phyloP scores from a whole-genome alignment of 805 yeast species.

The Wickerhamiella lipophila region DNA sequence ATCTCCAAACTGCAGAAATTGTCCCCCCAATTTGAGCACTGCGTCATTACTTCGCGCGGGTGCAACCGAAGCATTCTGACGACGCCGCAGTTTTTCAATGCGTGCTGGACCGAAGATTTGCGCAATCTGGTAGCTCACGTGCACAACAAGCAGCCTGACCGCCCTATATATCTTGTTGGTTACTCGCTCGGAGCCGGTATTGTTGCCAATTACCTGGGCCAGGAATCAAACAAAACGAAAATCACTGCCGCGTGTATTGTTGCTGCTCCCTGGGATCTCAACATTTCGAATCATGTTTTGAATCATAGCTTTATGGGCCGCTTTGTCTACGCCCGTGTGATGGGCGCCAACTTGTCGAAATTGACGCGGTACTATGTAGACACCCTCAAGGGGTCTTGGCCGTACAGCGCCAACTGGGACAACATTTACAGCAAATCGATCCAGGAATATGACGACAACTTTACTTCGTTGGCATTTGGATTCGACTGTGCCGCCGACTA shows the following conservation, averaged over 20 bases:
- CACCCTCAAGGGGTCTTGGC: conserved; percentile 26
- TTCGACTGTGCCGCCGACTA: conserved; percentile 52
- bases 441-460: conserved; percentile 47
- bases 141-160: conserved; percentile 41
- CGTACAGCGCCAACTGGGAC: conserved; percentile 25
- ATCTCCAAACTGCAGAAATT: conserved; percentile 27
- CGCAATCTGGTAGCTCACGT: conserved; percentile 43
- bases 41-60: conserved; percentile 63
- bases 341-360: conserved; percentile 37
- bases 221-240: conserved; percentile 34
- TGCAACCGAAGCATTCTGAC: conserved; percentile 60
- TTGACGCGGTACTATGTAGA: conserved; percentile 35
- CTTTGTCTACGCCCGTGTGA: conserved; percentile 37
- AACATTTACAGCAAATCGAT: conserved; percentile 26
- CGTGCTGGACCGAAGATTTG: conserved; percentile 59
- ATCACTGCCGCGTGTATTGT: conserved; percentile 47
- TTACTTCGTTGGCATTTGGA: conserved; percentile 57
- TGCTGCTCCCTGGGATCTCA: conserved; percentile 65
- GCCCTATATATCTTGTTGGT: conserved; percentile 59
- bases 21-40: conserved; percentile 40
- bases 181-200: conserved; percentile 70
- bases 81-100: conserved; percentile 58
- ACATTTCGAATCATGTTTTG: conserved; percentile 36
- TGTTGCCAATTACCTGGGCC: conserved; percentile 60
- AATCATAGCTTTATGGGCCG: conserved; percentile 33